Conservation (phyloP, 495 filamentous ascomycete species). For the Cercophora newfieldiana region DNA sequence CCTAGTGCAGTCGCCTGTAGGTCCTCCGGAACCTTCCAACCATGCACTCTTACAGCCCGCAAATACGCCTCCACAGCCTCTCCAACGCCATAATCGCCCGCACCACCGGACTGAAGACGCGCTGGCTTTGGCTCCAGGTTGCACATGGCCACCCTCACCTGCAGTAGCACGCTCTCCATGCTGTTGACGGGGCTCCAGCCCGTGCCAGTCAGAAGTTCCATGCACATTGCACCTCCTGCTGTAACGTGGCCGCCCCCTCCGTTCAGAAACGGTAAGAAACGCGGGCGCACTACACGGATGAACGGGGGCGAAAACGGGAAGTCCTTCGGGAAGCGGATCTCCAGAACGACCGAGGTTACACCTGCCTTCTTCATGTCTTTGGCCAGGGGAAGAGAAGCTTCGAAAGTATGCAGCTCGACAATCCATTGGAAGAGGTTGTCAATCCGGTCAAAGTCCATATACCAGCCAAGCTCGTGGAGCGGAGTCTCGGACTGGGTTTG, state of each 20-base stretch:
- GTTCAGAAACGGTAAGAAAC: slow-evolving; percentile 65
- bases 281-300: slow-evolving; percentile 78
- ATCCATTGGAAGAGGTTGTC: slow-evolving; percentile 90
- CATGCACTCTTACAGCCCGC: slow-evolving; percentile 67
- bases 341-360: slow-evolving; percentile 70
- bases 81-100: slow-evolving; percentile 59
- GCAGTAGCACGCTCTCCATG: slow-evolving; percentile 79
- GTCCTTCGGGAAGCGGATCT: slow-evolving; percentile 72
- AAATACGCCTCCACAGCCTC: slow-evolving; percentile 76
- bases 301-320: slow-evolving; percentile 84
- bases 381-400: slow-evolving; percentile 65
- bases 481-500: slow-evolving; percentile 60
- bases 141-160: slow-evolving; percentile 78
- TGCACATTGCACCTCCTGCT: slow-evolving; percentile 82
- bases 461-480: slow-evolving; percentile 79
- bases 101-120: slow-evolving; percentile 45
- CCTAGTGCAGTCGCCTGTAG: slow-evolving; percentile 34
- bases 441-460: slow-evolving; percentile 59
- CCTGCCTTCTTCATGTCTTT: slow-evolving; percentile 66
- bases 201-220: slow-evolving; percentile 83
- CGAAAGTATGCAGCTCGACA: slow-evolving; percentile 85
- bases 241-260: slow-evolving; percentile 92
- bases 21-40: slow-evolving; percentile 57
- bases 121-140: slow-evolving; percentile 70
- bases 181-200: slow-evolving; percentile 75